Conservation (phyloP, 306 rosid species). For the Vigna nakashimae region DNA sequence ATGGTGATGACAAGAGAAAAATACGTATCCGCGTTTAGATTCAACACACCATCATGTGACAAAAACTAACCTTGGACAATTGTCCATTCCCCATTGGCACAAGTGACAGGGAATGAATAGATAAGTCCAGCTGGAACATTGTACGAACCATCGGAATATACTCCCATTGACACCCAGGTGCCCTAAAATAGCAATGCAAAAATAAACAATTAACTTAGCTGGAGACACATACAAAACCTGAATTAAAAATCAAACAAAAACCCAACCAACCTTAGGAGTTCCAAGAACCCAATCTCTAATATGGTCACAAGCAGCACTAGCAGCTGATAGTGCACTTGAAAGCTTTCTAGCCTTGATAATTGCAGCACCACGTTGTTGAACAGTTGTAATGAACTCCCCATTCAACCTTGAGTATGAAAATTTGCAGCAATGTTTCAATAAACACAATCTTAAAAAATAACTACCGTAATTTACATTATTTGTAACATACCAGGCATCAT, state of each 20-base stretch:
- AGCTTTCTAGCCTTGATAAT: constrained; percentile 94
- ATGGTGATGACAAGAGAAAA: not conserved
- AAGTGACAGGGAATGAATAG: constrained; percentile 92
- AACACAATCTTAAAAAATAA: not conserved
- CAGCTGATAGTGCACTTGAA: constrained; percentile 97
- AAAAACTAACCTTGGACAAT: constrained; percentile 83
- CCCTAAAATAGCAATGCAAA: constrained; percentile 60
- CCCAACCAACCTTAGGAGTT: constrained; percentile 80
- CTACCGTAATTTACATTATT: not conserved
- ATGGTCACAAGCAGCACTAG: constrained; percentile 98
- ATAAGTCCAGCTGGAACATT: constrained; percentile 94
- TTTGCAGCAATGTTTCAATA: not conserved
- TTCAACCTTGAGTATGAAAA: constrained; percentile 68
- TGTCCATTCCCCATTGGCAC: constrained; percentile 85
- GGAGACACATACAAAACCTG: not conserved
- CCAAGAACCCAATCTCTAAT: constrained; percentile 98
- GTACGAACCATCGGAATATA: constrained; percentile 97
- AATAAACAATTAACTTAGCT: constrained; percentile 1
- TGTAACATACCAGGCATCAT: constrained; percentile 78
- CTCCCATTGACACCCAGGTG: constrained; percentile 98
- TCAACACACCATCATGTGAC: not conserved
- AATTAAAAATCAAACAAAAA: constrained; percentile 14
- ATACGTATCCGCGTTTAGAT: not conserved
- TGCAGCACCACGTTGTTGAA: constrained; percentile 99
- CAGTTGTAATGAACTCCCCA: constrained; percentile 87